Conservation (phyloP, 192 early-diverging fungal species). For the Backusella luteola region DNA sequence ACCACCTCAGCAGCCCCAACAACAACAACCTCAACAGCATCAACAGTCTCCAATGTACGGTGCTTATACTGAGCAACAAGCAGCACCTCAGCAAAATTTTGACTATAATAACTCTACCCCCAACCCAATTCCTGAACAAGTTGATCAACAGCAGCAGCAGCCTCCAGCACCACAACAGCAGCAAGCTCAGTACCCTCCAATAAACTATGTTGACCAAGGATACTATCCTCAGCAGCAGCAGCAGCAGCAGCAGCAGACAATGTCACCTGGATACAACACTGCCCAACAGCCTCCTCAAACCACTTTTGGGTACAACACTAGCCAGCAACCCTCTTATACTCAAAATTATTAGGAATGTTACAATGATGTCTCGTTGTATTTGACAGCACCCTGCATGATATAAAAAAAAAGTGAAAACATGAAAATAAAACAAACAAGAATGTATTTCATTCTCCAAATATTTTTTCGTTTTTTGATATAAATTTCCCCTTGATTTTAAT, state of each 20-base stretch:
- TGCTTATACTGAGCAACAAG: constrained; percentile 19
- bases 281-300: not conserved
- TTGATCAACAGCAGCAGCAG: constrained; percentile 8
- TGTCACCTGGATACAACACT: not conserved
- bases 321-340: not conserved
- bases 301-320: not conserved
- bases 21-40: not conserved
- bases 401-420: not conserved
- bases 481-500: constrained; percentile 6
- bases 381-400: not conserved
- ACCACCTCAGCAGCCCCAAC: constrained; percentile 9
- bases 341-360: constrained; percentile 2
- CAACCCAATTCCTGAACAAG: constrained; percentile 10
- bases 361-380: not conserved
- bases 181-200: constrained; percentile 14
- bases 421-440: not conserved
- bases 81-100: constrained; percentile 7
- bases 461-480: not conserved
- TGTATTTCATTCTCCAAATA: not conserved
- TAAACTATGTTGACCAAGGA: not conserved
- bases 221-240: constrained; percentile 12
- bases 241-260: constrained; percentile 15
- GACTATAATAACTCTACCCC: constrained; percentile 27
- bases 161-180: constrained; percentile 31
- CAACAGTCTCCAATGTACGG: not conserved